A percentile compares a stretch with the other conserved stretches of the same genome.
Conservation (phyloP, 2,329 filamentous ascomycete species). For the Metarhizium brunneum region DNA sequence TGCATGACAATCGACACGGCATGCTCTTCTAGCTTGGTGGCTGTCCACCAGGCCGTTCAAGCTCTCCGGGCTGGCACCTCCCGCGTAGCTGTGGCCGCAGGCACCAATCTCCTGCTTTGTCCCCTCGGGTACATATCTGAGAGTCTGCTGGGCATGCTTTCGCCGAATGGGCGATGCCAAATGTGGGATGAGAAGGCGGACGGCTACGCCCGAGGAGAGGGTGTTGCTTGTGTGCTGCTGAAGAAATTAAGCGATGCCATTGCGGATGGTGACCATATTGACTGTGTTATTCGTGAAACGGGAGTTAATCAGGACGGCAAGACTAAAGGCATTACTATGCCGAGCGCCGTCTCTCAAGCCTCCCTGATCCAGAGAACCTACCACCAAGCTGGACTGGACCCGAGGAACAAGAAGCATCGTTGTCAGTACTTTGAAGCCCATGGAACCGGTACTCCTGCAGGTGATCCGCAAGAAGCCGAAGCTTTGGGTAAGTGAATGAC, state of each 20-base stretch:
- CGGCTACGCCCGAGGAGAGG: conserved; percentile 37
- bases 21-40: conserved; percentile 37
- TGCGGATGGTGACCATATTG: conserved; percentile 28
- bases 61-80: conserved; percentile 15
- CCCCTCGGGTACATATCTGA: conserved; percentile 9
- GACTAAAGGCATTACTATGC: conserved; percentile 28
- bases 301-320: conserved; percentile 30
- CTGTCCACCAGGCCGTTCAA: conserved; percentile 31
- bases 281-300: conserved; percentile 23
- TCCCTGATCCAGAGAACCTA: conserved; percentile 20
- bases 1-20: conserved; percentile 41
- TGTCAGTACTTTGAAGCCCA: conserved; percentile 21
- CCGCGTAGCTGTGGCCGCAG: conserved; percentile 27
- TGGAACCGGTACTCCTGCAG: conserved; percentile 29
- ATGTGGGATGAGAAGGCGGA: conserved; percentile 30
- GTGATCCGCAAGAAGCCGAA: conserved; percentile 16
- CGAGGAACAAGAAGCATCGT: conserved; percentile 13
- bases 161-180: conserved; percentile 2
- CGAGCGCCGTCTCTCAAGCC: conserved; percentile 9
- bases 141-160: conserved; percentile 8
- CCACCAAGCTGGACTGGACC: conserved; percentile 16
- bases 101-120: conserved; percentile 18
- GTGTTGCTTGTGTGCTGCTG: conserved; percentile 29
- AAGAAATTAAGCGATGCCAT: conserved; percentile 35
- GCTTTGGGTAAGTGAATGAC: conserved; percentile 5